Percentiles rank a stretch among this genome's conserved stretches.
Evolutionary conservation across 495 filamentous ascomycete genomes (phyloP).

Genomic region (Neurospora cerealis): DNA sequence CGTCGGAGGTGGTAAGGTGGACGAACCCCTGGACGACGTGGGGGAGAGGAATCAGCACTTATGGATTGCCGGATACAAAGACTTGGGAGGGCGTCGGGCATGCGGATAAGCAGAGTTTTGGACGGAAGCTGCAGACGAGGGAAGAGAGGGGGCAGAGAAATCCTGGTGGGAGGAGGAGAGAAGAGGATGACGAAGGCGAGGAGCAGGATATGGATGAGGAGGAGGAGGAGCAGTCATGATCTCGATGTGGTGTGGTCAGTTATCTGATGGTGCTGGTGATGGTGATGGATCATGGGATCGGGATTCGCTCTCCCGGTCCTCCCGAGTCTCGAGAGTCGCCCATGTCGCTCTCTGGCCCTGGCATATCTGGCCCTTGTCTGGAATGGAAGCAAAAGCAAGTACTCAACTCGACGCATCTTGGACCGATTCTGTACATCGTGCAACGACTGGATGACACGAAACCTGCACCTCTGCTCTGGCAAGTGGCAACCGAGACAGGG

Average conservation of each 20-base stretch:
- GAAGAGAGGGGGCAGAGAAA: conserved; percentile 6
- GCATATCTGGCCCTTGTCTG: not conserved
- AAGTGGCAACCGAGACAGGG: not conserved
- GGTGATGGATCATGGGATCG: not conserved
- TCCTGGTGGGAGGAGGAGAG: not conserved
- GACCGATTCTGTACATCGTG: not conserved
- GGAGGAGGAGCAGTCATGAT: conserved; percentile 7
- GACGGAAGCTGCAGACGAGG: conserved; percentile 9
- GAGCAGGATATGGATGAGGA: not conserved
- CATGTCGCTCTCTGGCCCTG: not conserved
- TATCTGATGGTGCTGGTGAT: not conserved
- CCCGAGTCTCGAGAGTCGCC: not conserved
- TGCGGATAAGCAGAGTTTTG: conserved; percentile 17
- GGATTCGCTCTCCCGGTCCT: not conserved
- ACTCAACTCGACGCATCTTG: not conserved
- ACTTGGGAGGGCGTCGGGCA: conserved; percentile 26
- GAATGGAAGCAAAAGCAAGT: not conserved
- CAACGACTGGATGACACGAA: not conserved
- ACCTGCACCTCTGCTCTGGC: not conserved
- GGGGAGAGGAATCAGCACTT: conserved; percentile 23
- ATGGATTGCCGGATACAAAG: conserved; percentile 24
- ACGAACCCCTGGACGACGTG: conserved; percentile 25
- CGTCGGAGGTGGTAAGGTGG: conserved; percentile 16
- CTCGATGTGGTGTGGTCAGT: not conserved
- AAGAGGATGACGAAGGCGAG: not conserved